Evolutionary conservation across 2,329 filamentous ascomycete species (phyloP).

Genomic region (Alternaria incomplexa): DNA sequence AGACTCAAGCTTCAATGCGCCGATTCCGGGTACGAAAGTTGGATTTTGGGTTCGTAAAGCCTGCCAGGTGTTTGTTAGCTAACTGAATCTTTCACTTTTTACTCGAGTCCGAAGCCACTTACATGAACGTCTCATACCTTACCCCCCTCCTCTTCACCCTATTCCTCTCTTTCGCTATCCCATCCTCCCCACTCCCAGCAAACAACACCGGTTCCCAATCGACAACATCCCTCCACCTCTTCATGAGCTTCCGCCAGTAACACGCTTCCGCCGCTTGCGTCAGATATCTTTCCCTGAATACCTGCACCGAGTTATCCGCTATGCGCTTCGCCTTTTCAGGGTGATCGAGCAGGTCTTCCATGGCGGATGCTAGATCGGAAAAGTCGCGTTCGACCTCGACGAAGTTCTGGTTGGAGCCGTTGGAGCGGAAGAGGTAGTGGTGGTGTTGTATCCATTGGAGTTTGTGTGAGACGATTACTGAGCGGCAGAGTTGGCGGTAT

Average conservation of each 20-base stretch:
- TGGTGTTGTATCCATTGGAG: constrained; percentile 45
- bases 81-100: not conserved
- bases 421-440: constrained; percentile 39
- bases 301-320: constrained; percentile 38
- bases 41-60: constrained; percentile 19
- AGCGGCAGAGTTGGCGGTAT: constrained; percentile 59
- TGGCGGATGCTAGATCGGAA: constrained; percentile 34
- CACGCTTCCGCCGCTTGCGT: constrained; percentile 42
- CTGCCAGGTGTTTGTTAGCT: constrained; percentile 2
- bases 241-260: constrained; percentile 37
- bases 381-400: constrained; percentile 46
- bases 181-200: constrained; percentile 25
- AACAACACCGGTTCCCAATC: constrained; percentile 37
- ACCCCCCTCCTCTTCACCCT: constrained; percentile 36
- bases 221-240: constrained; percentile 32
- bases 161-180: constrained; percentile 10
- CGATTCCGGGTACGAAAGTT: constrained; percentile 16
- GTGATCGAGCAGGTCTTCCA: constrained; percentile 40
- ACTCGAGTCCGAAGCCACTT: constrained; percentile 2
- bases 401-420: constrained; percentile 41
- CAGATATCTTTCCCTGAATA: constrained; percentile 42
- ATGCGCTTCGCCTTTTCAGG: constrained; percentile 43
- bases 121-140: constrained; percentile 42
- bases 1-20: constrained; percentile 1
- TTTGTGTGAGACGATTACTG: constrained; percentile 44